Evolutionary conservation across 805 yeast genomes (phyloP).

Genomic region (Candida vaughaniae): DNA sequence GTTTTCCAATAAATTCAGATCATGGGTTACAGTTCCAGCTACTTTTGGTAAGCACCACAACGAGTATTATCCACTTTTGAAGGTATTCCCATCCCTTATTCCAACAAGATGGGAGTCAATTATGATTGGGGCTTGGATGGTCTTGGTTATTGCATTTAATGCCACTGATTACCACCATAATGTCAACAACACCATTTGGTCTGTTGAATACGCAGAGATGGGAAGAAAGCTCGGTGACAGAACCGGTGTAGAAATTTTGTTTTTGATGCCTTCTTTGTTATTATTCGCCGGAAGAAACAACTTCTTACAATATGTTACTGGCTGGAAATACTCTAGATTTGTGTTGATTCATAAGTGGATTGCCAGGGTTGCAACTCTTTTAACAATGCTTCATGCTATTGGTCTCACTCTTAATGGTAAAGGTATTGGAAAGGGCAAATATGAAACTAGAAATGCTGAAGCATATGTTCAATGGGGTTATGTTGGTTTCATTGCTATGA

Average conservation of each 20-base stretch:
- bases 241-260: conserved; percentile 49
- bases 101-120: conserved; percentile 55
- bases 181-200: conserved; percentile 25
- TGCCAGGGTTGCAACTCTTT: conserved; percentile 50
- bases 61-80: conserved; percentile 10
- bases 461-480: conserved; percentile 33
- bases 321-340: conserved; percentile 64
- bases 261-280: conserved; percentile 56
- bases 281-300: conserved; percentile 75
- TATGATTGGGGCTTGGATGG: conserved; percentile 38
- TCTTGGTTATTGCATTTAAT: conserved; percentile 28
- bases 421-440: conserved; percentile 30
- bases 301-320: conserved; percentile 58
- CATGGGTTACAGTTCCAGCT: conserved; percentile 24
- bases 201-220: conserved; percentile 22
- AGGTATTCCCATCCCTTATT: conserved; percentile 24
- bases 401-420: conserved; percentile 52
- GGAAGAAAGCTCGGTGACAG: conserved; percentile 52
- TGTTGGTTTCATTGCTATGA: conserved; percentile 23
- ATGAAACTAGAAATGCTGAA: conserved; percentile 25
- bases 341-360: conserved; percentile 65
- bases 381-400: conserved; percentile 54
- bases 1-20: conserved; percentile 20
- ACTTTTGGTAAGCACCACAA: conserved; percentile 17
- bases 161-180: conserved; percentile 24